Base-by-base conservation (phyloP, 345 rosid species). In the Cochlearia excelsa region DNA sequence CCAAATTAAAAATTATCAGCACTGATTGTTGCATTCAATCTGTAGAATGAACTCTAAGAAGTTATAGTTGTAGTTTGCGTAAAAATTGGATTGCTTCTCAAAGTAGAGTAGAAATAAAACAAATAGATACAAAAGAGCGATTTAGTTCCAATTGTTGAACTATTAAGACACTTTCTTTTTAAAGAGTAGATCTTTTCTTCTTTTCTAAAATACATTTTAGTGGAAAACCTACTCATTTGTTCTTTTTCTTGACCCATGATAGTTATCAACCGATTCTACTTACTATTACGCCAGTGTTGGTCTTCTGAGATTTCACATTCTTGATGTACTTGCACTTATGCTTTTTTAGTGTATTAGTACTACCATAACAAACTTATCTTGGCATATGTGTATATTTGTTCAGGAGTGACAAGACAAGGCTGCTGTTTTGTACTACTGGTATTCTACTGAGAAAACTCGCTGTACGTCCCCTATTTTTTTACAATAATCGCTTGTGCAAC, bases 401-500 rank as follows among this genome's bases (percentile, higher is more conserved):
- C 79, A 91, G 96, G 96, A 85, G 79, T 78, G 88, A 88, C 46
- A 83, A 74, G 72, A 91, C 96, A 67, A 88, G 83, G 72, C 92
- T 91, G 67, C 88, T 88, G 16, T 91, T 88, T 70, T 91, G 96
- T 67, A 91, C 98, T 31, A 91, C 96, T 1, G 98, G 98, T 51
- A 91, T 88, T 75, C 90, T 91, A 61, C 62, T 91, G 71, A 86
- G 98, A 75, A 88, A 76, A 73, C 82, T 91, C 46, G 82, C 76
- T 73, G 98, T 91, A 88, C 4, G 79, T 39, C 62, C 39, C 34
- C 59, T 37, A 23, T 30, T 45, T 63, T 43, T 0, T 35, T 16
- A 16, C 23, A 43, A 39, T 38, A 35, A 37, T 34, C 55, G 27
- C 39, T 45, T 41, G 61, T 23, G 46, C 60, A 44, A 59, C 42